Percentiles rank a stretch among this genome's conserved stretches.
These are phyloP conservation scores for Galerina marginata DNA, from an alignment of 768 basidiomycete genomes.

Conservation along the genomic window DNA sequence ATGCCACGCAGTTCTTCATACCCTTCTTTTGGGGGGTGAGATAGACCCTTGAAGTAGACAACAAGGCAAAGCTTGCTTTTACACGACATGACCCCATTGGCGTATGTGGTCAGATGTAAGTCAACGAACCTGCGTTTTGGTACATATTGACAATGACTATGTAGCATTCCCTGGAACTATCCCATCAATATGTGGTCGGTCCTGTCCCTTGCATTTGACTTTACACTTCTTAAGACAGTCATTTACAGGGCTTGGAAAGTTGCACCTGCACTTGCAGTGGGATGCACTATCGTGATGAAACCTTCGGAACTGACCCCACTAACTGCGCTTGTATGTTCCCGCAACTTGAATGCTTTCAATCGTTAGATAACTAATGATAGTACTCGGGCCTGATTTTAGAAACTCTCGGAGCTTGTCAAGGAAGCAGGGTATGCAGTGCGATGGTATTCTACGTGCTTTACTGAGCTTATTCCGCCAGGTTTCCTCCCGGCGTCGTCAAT, in stretches of 20 bases:
- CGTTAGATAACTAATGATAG: neutral
- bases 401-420: constrained; percentile 79
- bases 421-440: constrained; percentile 74
- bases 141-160: constrained; percentile 12
- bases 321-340: constrained; percentile 69
- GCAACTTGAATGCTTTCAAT: neutral
- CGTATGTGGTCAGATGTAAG: constrained; percentile 92
- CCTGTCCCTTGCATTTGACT: neutral
- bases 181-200: constrained; percentile 84
- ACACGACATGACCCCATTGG: constrained; percentile 91
- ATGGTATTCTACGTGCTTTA: constrained; percentile 11
- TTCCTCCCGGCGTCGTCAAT: constrained; percentile 92
- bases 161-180: constrained; percentile 92
- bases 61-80: constrained; percentile 81
- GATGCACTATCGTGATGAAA: constrained; percentile 95
- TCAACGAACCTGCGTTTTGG: constrained; percentile 3
- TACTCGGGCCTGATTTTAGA: constrained; percentile 44
- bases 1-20: constrained; percentile 2
- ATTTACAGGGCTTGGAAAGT: constrained; percentile 83
- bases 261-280: constrained; percentile 88
- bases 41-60: constrained; percentile 81
- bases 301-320: constrained; percentile 88
- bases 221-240: neutral
- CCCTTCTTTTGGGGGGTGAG: neutral
- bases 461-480: constrained; percentile 46